Base-by-base conservation (phyloP, 78 protist species). In the Pelomyxa schiedti region DNA sequence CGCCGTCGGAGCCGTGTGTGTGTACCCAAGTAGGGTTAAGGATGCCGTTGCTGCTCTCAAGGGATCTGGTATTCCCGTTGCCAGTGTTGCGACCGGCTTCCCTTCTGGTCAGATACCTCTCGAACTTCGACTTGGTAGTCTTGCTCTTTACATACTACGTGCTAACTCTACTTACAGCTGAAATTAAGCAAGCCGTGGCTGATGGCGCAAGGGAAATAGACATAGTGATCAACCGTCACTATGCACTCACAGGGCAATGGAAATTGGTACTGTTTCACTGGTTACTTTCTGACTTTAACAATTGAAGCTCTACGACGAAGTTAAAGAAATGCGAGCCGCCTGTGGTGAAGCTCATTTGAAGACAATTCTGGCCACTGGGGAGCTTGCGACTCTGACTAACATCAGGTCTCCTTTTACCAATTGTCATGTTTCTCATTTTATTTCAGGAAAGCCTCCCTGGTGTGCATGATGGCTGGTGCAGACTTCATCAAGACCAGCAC, bases 401-500 rank as follows among this genome's bases (percentile, higher is more conserved):
- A 41, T 28, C 7, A 7, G 47, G 35, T 78, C 73, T 28, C 35
- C 58, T n/a, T n/a, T n/a, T n/a, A n/a, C n/a, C n/a, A n/a, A n/a
- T n/a, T n/a, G n/a, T n/a, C n/a, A n/a, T n/a, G n/a, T n/a, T n/a
- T n/a, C n/a, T n/a, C n/a, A n/a, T n/a, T n/a, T n/a, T n/a, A n/a
- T n/a, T n/a, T n/a, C n/a, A n/a, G n/a, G n/a, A 8, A 2, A 22
- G 82, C 82, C 32, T 3, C 74, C 43, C 58, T 39, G 28, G 1
- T 78, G 42, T 16, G 67, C 66, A 77, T 77, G 58, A 30, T n/a
- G 67, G 72, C 73, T 8, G 81, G 81, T 5, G 47, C 82, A 7
- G 66, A 78, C 74, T 69, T 78, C 66, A 69, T 78, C 73, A 78
- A 78, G 75, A 78, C 82, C 53, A 36, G 63, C 38, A 78, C 82